Percentiles rank a stretch among this genome's conserved stretches.
These are phyloP conservation scores for Annona squamosa DNA, from an alignment of 164 flowering plant genomes.

Conservation along the genomic window DNA sequence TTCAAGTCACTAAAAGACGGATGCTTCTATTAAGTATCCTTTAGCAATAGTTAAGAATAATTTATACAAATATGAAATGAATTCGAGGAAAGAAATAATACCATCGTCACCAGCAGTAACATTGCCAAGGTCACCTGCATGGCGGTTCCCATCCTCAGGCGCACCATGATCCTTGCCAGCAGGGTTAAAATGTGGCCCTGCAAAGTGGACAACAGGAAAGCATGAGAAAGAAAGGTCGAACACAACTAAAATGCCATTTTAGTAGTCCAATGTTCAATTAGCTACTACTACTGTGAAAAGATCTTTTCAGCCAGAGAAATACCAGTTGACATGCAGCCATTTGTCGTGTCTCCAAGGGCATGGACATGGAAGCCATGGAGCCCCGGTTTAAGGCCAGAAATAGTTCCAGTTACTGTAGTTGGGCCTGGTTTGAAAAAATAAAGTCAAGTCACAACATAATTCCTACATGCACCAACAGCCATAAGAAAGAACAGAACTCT, in stretches of 20 bases:
- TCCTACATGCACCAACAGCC: no score
- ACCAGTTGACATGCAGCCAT: constrained; percentile 99
- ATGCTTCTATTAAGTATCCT: background rate
- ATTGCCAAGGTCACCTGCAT: constrained; percentile 98
- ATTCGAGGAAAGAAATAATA: constrained; percentile 17
- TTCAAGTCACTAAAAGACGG: background rate
- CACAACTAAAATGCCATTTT: background rate
- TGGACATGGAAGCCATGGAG: constrained; percentile 97
- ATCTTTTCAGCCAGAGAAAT: constrained; percentile 2
- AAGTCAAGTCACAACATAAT: background rate
- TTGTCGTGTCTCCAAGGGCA: constrained; percentile 96
- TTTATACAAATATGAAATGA: no score
- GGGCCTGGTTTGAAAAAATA: background rate
- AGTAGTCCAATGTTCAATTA: background rate
- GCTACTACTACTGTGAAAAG: background rate
- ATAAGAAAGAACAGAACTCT: background rate
- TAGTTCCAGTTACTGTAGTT: constrained; percentile 55
- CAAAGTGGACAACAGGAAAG: constrained; percentile 13
- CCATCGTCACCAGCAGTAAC: constrained; percentile 79
- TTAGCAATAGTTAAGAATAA: background rate
- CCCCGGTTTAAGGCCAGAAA: constrained; percentile 83
- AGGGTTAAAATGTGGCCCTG: constrained; percentile 85
- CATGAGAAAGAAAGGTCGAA: background rate
- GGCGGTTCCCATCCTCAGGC: constrained; percentile 83
- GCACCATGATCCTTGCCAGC: constrained; percentile 85